Evolutionary conservation across 176 grass and related monocot species (phyloP).

Genomic region (Zizania latifolia): DNA sequence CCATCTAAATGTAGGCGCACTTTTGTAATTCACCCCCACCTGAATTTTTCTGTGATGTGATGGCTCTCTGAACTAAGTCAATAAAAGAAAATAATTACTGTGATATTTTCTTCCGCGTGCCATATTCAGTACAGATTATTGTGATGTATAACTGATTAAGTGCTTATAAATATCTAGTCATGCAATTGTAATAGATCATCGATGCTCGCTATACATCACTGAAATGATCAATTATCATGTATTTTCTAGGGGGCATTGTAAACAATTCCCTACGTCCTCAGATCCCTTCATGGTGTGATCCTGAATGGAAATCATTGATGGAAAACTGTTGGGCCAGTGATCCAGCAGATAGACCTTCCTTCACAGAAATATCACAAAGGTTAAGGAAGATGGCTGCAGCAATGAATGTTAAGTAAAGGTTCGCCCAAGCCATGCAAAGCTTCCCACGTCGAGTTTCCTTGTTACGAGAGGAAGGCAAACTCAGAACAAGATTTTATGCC

Average conservation of each 20-base stretch:
- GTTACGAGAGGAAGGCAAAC: conserved; percentile 19
- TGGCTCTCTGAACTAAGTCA: background rate
- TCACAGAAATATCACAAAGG: conserved; percentile 87
- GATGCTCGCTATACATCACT: background rate
- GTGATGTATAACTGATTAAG: too few species aligned
- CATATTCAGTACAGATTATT: conserved; percentile 2
- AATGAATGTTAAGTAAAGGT: conserved; percentile 73
- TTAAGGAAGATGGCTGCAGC: conserved; percentile 90
- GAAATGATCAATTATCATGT: conserved; percentile 19
- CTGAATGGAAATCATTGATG: conserved; percentile 97
- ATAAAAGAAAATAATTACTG: background rate
- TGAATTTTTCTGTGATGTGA: background rate
- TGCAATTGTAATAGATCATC: background rate
- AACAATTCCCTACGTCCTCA: conserved; percentile 78
- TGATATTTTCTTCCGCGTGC: background rate
- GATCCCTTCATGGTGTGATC: conserved; percentile 93
- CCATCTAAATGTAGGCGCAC: background rate
- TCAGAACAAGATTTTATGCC: conserved; percentile 4
- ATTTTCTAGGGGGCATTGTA: conserved; percentile 67
- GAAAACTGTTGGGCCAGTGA: conserved; percentile 81
- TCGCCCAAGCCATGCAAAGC: background rate
- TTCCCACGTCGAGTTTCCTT: conserved; percentile 22
- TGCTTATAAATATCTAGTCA: conserved; percentile 16
- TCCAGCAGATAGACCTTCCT: conserved; percentile 74
- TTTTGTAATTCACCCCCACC: background rate